Evolutionary conservation across 139 green algal genomes (phyloP).

Genomic region (Picochlorum sp.): DNA sequence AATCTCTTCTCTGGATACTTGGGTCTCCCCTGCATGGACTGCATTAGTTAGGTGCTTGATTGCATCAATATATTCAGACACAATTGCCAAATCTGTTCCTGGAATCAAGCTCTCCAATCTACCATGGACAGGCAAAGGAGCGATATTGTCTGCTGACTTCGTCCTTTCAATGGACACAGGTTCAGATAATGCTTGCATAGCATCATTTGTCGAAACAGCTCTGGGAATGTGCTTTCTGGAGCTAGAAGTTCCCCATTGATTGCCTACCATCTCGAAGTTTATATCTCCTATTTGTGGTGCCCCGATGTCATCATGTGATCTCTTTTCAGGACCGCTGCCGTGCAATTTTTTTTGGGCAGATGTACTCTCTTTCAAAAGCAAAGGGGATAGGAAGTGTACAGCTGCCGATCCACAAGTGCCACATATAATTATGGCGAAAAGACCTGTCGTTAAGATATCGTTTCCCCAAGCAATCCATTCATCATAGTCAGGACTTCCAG

Average conservation of each 20-base stretch:
- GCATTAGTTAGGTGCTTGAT: constrained; percentile 15
- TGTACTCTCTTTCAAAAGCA: constrained; percentile 1
- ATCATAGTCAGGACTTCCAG: neutral
- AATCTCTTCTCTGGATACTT: constrained; percentile 7
- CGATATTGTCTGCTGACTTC: neutral
- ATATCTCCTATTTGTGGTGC: neutral
- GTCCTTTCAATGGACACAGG: neutral
- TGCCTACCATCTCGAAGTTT: neutral
- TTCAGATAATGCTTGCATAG: too few species aligned
- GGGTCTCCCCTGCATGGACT: neutral
- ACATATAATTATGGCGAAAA: constrained; percentile 55
- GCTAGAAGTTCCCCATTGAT: too few species aligned
- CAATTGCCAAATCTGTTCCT: constrained; percentile 10
- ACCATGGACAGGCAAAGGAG: neutral
- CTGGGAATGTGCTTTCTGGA: too few species aligned
- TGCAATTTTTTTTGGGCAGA: neutral
- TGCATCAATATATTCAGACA: constrained; percentile 22
- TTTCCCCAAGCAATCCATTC: constrained; percentile 32
- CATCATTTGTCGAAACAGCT: too few species aligned
- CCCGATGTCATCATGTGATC: neutral
- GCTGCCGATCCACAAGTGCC: constrained; percentile 41
- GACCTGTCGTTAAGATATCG: constrained; percentile 33
- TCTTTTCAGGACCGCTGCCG: too few species aligned
- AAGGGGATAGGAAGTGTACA: constrained; percentile 25
- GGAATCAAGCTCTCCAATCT: neutral